Evolutionary conservation across 2,329 filamentous ascomycete genomes (phyloP).

Genomic region (Cladobotryum mycophilum): DNA sequence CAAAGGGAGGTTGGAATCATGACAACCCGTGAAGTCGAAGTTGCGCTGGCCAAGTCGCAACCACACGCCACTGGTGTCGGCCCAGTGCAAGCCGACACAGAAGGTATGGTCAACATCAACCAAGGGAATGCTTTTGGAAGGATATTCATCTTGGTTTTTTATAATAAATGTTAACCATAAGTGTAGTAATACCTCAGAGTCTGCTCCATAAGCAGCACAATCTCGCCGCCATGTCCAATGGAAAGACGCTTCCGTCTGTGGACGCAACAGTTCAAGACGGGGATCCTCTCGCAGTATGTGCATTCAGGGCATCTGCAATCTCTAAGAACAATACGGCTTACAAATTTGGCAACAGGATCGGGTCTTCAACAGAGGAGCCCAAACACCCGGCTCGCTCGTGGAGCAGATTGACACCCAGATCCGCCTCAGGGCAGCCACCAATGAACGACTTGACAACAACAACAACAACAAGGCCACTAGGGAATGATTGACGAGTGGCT

Average conservation of each 20-base stretch:
- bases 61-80: neutral
- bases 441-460: no score
- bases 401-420: constrained; percentile 21
- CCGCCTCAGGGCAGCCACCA: neutral
- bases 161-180: neutral
- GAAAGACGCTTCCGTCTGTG: neutral
- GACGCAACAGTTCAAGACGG: neutral
- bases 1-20: neutral
- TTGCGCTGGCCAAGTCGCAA: neutral
- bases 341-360: constrained; percentile 15
- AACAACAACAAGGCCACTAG: no score
- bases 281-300: neutral
- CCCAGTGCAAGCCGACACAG: neutral
- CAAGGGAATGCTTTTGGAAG: neutral
- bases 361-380: constrained; percentile 19
- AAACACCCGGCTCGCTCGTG: constrained; percentile 20
- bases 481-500: no score
- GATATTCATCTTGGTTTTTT: neutral
- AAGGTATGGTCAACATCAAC: neutral
- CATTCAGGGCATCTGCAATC: neutral
- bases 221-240: constrained; percentile 16
- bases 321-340: neutral
- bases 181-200: constrained; percentile 16
- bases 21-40: neutral
- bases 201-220: constrained; percentile 21